These are phyloP conservation scores for Panus rudis DNA, from an alignment of 768 basidiomycete species.

Conservation along the genomic window DNA sequence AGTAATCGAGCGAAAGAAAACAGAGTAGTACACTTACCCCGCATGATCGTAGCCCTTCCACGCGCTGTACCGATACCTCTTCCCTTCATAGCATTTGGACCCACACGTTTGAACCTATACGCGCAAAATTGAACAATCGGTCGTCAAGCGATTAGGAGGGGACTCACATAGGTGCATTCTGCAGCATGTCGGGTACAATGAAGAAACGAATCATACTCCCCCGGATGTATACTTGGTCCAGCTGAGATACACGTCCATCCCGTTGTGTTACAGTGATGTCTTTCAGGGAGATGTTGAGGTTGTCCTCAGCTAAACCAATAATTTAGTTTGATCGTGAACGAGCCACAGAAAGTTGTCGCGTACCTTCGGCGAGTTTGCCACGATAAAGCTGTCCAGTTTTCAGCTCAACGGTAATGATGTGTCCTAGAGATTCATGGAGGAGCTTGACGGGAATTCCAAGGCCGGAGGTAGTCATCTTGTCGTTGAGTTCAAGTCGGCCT, in stretches of 20 bases:
- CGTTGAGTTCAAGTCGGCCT: constrained; percentile 1
- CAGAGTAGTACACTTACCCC: constrained; percentile 54
- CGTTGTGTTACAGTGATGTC: constrained; percentile 97
- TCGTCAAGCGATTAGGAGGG: constrained; percentile 6
- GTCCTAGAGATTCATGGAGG: constrained; percentile 92
- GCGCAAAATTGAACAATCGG: not conserved
- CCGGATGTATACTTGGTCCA: constrained; percentile 98
- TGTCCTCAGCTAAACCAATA: constrained; percentile 80
- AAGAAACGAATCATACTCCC: constrained; percentile 98
- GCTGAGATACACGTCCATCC: constrained; percentile 96
- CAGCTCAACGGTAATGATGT: constrained; percentile 95
- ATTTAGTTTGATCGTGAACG: not conserved
- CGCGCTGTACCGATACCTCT: constrained; percentile 98
- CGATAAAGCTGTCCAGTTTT: constrained; percentile 97
- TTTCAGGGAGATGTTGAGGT: constrained; percentile 91
- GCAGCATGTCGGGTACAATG: constrained; percentile 98
- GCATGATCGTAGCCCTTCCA: constrained; percentile 97
- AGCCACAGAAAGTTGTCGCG: constrained; percentile 17
- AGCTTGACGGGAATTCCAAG: constrained; percentile 96
- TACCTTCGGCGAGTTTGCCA: constrained; percentile 96
- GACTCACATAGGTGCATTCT: constrained; percentile 96
- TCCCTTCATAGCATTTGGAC: constrained; percentile 97
- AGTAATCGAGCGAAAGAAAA: constrained; percentile 2
- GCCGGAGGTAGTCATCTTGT: constrained; percentile 41
- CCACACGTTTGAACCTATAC: constrained; percentile 94